Evolutionary conservation across 345 rosid species (phyloP), one percentile per base, ranked within the genome.

Genomic region (Brassica juncea): DNA sequence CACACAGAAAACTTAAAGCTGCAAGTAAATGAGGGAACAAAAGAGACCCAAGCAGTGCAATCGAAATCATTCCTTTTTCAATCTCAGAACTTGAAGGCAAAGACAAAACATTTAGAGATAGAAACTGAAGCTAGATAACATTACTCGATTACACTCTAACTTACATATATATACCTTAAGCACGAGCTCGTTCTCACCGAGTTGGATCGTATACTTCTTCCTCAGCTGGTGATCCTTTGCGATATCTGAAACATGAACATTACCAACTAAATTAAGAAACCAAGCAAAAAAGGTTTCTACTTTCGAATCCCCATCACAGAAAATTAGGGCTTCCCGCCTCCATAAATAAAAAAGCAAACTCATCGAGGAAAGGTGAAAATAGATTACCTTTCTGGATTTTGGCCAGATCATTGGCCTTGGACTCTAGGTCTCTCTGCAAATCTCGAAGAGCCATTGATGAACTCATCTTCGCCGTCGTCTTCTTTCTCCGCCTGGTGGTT

Each of bases 151-250:
- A 47, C 52, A 44, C 52, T 44, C 16, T 44, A 23, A 23, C 25
- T 23, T 23, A 23, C 25, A 23, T 23, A 60, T 19, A 12, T 44
- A 54, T 47, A 89, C 97, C 97, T 91, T 92, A 49, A 90, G 99
- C 15, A 94, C 98, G 34, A 94, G 95, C 87, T 92, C 99, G 77
- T 94, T 94, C 86, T 94, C 98, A 10, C 98, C 98, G 2, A 94
- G 94, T 85, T 92, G 98, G 68, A 94, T 89, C 11, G 97, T 92
- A 84, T 94, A 92, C 87, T 90, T 92, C 87, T 94, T 94, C 82
- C 95, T 86, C 60, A 93, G 88, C 86, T 94, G 99, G 65, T 94
- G 97, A 84, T 89, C 89, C 86, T 89, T 91, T 10, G 91, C 92
- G 25, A 92, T 88, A 81, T 94, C 98, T 94, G 86, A 21, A 47